Evolutionary conservation across 495 filamentous ascomycete genomes (phyloP).

Genomic region (Ascodesmis nigricans): DNA sequence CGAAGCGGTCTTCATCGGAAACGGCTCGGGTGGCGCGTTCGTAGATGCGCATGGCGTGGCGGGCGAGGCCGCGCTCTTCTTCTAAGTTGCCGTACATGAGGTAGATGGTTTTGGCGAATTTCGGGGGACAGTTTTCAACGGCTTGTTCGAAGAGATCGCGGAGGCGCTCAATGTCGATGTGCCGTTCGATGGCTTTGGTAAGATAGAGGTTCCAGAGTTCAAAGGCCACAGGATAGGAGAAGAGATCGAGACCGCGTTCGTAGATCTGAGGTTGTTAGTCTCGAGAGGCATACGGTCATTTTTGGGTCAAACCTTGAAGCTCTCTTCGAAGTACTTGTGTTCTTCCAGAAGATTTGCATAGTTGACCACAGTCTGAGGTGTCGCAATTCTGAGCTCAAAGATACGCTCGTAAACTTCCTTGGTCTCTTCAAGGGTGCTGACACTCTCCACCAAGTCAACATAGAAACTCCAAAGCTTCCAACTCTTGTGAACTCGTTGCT

Average conservation of each 20-base stretch:
- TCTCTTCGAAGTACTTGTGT: conserved; percentile 88
- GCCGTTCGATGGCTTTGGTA: conserved; percentile 88
- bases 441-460: conserved; percentile 91
- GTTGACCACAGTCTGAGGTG: conserved; percentile 94
- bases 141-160: conserved; percentile 96
- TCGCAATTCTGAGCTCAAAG: conserved; percentile 94
- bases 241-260: conserved; percentile 87
- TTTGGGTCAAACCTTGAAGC: conserved; percentile 52
- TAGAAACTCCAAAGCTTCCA: conserved; percentile 99
- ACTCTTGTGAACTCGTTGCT: conserved; percentile 93
- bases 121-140: conserved; percentile 79
- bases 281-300: too few species aligned
- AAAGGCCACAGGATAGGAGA: conserved; percentile 93
- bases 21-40: conserved; percentile 92
- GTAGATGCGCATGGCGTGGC: conserved; percentile 97
- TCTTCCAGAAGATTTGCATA: conserved; percentile 94
- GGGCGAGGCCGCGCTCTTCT: conserved; percentile 85
- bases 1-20: conserved; percentile 77
- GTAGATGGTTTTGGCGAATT: conserved; percentile 88
- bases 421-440: conserved; percentile 76
- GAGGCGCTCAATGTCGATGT: conserved; percentile 82
- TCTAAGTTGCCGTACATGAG: conserved; percentile 97
- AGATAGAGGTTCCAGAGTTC: conserved; percentile 98
- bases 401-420: conserved; percentile 88
- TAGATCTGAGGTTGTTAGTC: too few species aligned